These are phyloP conservation scores for Delphinella strobiligena DNA, from an alignment of 2,329 filamentous ascomycete genomes.

Conservation along the genomic window DNA sequence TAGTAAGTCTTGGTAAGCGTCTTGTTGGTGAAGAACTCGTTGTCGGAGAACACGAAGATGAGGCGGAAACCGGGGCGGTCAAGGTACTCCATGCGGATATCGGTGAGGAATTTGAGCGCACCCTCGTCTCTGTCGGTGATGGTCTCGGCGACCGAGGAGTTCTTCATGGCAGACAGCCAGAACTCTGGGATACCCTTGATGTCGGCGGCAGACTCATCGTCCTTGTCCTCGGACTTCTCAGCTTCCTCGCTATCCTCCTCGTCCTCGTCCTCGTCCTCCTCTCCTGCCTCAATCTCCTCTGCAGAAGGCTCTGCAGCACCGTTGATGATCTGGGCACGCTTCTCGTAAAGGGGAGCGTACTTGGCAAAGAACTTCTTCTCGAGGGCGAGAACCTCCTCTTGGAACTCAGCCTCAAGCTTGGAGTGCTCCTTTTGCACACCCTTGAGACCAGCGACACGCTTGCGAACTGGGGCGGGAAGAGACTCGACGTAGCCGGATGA, in stretches of 20 bases:
- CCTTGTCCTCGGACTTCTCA: constrained; percentile 48
- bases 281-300: constrained; percentile 74
- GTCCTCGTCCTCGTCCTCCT: constrained; percentile 63
- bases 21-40: constrained; percentile 97
- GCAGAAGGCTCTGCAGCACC: constrained; percentile 75
- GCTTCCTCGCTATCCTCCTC: constrained; percentile 41
- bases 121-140: constrained; percentile 96
- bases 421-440: constrained; percentile 98
- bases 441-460: constrained; percentile 88
- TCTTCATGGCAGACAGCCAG: constrained; percentile 99
- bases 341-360: constrained; percentile 94
- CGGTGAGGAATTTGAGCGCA: constrained; percentile 76
- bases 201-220: constrained; percentile 39
- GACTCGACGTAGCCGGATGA: constrained; percentile 98
- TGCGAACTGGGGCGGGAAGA: constrained; percentile 76
- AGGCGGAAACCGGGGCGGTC: constrained; percentile 96
- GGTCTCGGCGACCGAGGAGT: constrained; percentile 96
- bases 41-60: constrained; percentile 92
- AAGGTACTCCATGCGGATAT: constrained; percentile 98
- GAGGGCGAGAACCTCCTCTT: constrained; percentile 92
- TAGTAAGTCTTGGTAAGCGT: constrained; percentile 95
- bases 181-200: constrained; percentile 90
- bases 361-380: constrained; percentile 99
- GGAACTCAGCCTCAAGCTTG: constrained; percentile 95
- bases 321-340: constrained; percentile 87